Percentiles rank a stretch among this genome's conserved stretches.
Conservation (phyloP, 2,329 filamentous ascomycete species). For the Alternaria ethzedia region DNA sequence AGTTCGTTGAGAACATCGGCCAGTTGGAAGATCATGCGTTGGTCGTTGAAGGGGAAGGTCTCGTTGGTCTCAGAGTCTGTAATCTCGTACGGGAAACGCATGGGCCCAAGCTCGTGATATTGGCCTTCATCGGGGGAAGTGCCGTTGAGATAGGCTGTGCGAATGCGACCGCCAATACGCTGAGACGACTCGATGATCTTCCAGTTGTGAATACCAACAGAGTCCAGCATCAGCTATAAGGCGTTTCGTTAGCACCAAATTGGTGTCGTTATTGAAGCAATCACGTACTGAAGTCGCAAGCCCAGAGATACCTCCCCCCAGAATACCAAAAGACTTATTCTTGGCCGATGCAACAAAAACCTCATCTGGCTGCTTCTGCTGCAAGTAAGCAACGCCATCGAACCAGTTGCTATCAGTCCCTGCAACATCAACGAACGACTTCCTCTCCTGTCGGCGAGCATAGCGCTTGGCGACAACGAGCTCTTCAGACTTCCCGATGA, state of each 20-base stretch:
- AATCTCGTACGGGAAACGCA: conserved; percentile 63
- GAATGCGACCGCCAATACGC: conserved; percentile 67
- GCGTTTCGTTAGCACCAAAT: neutral
- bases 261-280: neutral
- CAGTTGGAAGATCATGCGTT: conserved; percentile 67
- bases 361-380: conserved; percentile 57
- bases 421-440: conserved; percentile 53
- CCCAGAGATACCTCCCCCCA: conserved; percentile 68
- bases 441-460: conserved; percentile 29
- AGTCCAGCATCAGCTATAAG: conserved; percentile 35
- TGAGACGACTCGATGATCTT: conserved; percentile 66
- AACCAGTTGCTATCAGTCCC: conserved; percentile 65
- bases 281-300: conserved; percentile 56
- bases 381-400: conserved; percentile 64
- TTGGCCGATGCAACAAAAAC: conserved; percentile 61
- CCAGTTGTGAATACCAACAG: conserved; percentile 63
- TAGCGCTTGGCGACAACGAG: conserved; percentile 27
- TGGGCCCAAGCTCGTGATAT: conserved; percentile 69
- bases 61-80: conserved; percentile 56
- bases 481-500: conserved; percentile 46
- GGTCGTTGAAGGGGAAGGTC: conserved; percentile 63
- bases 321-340: conserved; percentile 63
- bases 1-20: conserved; percentile 64
- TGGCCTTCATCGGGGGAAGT: conserved; percentile 64
- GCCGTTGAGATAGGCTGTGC: conserved; percentile 65